These are phyloP conservation scores for Aspergillus nomiae DNA, from an alignment of 2,329 filamentous ascomycete species.

Conservation along the genomic window DNA sequence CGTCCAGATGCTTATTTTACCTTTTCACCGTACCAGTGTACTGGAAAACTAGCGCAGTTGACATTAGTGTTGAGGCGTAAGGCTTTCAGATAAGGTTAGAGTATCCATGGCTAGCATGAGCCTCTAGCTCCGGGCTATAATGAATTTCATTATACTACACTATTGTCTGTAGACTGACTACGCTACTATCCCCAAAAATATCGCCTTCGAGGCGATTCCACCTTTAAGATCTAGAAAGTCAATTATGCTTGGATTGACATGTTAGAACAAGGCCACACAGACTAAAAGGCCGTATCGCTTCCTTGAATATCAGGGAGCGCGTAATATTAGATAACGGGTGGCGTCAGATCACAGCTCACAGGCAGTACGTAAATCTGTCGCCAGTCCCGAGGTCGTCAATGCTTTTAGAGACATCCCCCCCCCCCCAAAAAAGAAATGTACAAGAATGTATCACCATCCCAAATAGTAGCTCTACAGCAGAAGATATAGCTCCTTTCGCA, in stretches of 20 bases:
- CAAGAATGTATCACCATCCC: conserved; percentile 4
- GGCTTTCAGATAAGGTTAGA: background rate
- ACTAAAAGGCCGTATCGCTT: background rate
- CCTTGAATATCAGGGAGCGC: background rate
- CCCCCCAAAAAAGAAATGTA: background rate
- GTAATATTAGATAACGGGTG: background rate
- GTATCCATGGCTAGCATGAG: background rate
- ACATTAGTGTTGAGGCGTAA: background rate
- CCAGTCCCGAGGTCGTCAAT: background rate
- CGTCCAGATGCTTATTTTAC: background rate
- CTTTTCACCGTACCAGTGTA: background rate
- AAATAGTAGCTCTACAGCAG: conserved; percentile 3
- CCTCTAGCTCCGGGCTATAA: background rate
- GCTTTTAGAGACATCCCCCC: conserved; percentile 1
- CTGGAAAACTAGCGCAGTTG: background rate
- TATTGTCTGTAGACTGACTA: background rate
- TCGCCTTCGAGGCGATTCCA: background rate
- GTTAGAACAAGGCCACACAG: background rate
- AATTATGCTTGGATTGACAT: background rate
- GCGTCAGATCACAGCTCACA: background rate
- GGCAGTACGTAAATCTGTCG: background rate
- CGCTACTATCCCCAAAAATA: background rate
- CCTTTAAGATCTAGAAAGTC: background rate
- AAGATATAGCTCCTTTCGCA: background rate
- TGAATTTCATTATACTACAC: background rate